Evolutionary conservation across 2,329 filamentous ascomycete genomes (phyloP), one percentile per base, ranked within the genome.

Genomic region (Dothideomycetes sp.): DNA sequence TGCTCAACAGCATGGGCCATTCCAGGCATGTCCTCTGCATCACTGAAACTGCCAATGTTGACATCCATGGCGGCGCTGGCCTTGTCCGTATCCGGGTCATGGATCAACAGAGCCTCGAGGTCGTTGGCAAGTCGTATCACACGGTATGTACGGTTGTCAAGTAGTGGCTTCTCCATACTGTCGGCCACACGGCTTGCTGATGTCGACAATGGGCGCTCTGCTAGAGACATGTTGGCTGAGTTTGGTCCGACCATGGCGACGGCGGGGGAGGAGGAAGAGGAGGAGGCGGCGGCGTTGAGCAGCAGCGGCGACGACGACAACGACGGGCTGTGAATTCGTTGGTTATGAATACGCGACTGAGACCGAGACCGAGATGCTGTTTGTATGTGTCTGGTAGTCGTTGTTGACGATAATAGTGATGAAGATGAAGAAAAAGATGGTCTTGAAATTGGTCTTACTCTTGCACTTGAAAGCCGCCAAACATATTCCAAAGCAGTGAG

Each of bases 1-100:
- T 95, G 89, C 69, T 96, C 89, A 41, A 96, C 86, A 5, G 87
- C 88, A 67, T 96, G 91, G 38, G 89, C 89, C 76, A 94, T 88
- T 45, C 91, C 87, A 11, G 86, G 88, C 76, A 96, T 87, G 53
- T 87, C 84, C 49, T 82, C 76, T 49, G 84, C 78, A 57, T 98
- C 91, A 57, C 84, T 93, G 67, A 95, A 95, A 63, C 85, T 93
- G 47, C 91, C 91, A 24, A 95, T 89, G 61, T 94, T 88, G 57
- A 96, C 88, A 59, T 96, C 91, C 57, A 96, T 78, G 36, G 89
- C 84, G 8, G 89, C 91, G 55, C 87, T 94, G 49, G 91, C 88
- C 72, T 96, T 96, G 70, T 98, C 91, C 6, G 91, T 94, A 47
- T 93, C 82, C 1, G 84, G 76, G 64, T 98, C 91, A 59, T 96